These are phyloP conservation scores for Beauveria australis DNA, from an alignment of 2,329 filamentous ascomycete genomes.

Conservation along the genomic window DNA sequence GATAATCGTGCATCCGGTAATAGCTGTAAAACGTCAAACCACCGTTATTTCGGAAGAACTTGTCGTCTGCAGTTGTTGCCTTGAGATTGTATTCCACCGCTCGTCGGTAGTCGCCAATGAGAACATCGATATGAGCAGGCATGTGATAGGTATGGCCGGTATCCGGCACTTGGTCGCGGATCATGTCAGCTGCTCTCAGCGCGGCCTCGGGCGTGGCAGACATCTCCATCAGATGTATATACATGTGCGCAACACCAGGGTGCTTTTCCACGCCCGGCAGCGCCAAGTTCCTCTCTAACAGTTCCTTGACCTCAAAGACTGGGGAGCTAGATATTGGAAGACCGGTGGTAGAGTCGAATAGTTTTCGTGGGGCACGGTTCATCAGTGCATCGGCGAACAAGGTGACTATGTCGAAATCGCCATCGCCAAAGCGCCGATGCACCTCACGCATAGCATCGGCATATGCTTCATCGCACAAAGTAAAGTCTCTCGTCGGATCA, in stretches of 20 bases:
- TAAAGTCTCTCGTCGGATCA: too few species aligned
- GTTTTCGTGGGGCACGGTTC: conserved; percentile 34
- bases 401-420: conserved; percentile 23
- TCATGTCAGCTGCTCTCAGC: conserved; percentile 48
- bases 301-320: too few species aligned
- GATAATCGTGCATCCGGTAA: conserved; percentile 60
- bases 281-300: conserved; percentile 32
- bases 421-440: conserved; percentile 44
- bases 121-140: conserved; percentile 65
- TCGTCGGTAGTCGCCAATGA: conserved; percentile 59
- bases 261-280: conserved; percentile 43
- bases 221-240: conserved; percentile 67
- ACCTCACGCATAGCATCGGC: too few species aligned
- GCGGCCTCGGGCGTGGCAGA: conserved; percentile 54
- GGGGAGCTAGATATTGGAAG: too few species aligned
- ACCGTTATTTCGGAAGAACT: conserved; percentile 40
- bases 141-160: conserved; percentile 63
- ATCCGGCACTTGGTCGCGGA: conserved; percentile 50
- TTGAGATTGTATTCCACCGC: conserved; percentile 56
- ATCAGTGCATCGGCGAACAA: conserved; percentile 33
- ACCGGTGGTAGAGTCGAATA: conserved; percentile 31
- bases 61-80: conserved; percentile 42
- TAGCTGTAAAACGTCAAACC: conserved; percentile 60
- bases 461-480: too few species aligned
- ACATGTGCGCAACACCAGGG: conserved; percentile 59